Evolutionary conservation across 2,329 filamentous ascomycete genomes (phyloP).

Genomic region (Cercospora sp.): DNA sequence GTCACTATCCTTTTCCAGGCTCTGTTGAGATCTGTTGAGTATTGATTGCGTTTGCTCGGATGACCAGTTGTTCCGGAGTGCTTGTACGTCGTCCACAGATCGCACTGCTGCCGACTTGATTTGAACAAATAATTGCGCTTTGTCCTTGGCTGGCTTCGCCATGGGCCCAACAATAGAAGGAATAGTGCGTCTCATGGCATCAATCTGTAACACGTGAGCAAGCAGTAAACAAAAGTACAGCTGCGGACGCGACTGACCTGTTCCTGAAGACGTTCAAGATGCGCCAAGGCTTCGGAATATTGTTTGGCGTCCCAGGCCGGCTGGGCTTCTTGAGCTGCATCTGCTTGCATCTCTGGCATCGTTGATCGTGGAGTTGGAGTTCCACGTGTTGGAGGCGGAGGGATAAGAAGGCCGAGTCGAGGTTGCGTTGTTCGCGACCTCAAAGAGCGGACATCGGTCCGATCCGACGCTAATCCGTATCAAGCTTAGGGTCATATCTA

Average conservation of each 20-base stretch:
- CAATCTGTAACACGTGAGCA: constrained; percentile 40
- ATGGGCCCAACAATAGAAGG: constrained; percentile 47
- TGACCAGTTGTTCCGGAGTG: constrained; percentile 43
- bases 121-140: constrained; percentile 41
- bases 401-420: not conserved
- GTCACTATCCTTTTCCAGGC: constrained; percentile 41
- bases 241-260: constrained; percentile 37
- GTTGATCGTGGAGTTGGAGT: not conserved
- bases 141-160: constrained; percentile 28
- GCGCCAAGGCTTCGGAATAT: constrained; percentile 45
- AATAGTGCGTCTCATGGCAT: constrained; percentile 46
- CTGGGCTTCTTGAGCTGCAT: constrained; percentile 1
- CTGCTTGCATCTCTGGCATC: constrained; percentile 3
- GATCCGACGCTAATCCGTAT: not conserved
- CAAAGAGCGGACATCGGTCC: not conserved
- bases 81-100: constrained; percentile 42
- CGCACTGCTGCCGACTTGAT: constrained; percentile 43
- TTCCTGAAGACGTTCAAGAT: constrained; percentile 47
- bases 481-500: not conserved
- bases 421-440: not conserved
- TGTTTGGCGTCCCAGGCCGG: constrained; percentile 27
- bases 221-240: not conserved
- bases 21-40: constrained; percentile 36
- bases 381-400: not conserved
- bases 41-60: constrained; percentile 44